Evolutionary conservation across 805 yeast genomes (phyloP).

Genomic region (Candida sakaeoensis): DNA sequence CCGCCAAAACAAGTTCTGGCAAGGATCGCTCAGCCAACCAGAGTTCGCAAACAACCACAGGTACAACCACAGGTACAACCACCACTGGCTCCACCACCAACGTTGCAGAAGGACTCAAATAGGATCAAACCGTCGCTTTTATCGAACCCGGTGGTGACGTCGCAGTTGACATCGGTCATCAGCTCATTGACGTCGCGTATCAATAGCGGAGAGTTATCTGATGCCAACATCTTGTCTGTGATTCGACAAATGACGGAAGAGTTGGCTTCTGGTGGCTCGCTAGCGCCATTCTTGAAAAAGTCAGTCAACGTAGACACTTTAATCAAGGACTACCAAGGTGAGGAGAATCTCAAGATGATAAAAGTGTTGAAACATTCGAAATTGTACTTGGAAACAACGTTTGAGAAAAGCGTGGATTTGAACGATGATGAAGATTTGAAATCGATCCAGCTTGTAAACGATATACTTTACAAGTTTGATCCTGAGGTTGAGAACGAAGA

Average conservation of each 20-base stretch:
- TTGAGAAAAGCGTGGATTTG: no score
- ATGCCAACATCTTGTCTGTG: slow-evolving; percentile 30
- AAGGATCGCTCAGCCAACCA: neutral
- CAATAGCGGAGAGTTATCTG: slow-evolving; percentile 18
- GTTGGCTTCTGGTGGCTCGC: slow-evolving; percentile 16
- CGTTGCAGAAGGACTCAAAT: neutral
- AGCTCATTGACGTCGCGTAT: slow-evolving; percentile 30
- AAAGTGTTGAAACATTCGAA: slow-evolving; percentile 31
- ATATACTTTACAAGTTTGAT: slow-evolving; percentile 19
- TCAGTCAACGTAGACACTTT: slow-evolving; percentile 18
- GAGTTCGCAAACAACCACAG: no score
- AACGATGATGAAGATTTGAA: slow-evolving; percentile 12
- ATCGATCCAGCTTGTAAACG: slow-evolving; percentile 23
- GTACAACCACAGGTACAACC: neutral
- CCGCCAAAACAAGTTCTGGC: neutral
- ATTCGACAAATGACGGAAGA: slow-evolving; percentile 38
- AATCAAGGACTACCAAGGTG: slow-evolving; percentile 19
- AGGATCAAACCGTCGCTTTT: slow-evolving; percentile 4
- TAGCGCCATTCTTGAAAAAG: slow-evolving; percentile 13
- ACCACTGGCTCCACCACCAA: neutral
- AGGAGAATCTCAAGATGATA: slow-evolving; percentile 18
- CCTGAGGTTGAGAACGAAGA: slow-evolving; percentile 1
- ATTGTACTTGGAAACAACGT: slow-evolving; percentile 24
- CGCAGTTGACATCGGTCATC: slow-evolving; percentile 32
- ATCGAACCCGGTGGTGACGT: slow-evolving; percentile 13